These are phyloP conservation scores for Aspergillus caelatus DNA, from an alignment of 2,329 filamentous ascomycete species.

Conservation along the genomic window DNA sequence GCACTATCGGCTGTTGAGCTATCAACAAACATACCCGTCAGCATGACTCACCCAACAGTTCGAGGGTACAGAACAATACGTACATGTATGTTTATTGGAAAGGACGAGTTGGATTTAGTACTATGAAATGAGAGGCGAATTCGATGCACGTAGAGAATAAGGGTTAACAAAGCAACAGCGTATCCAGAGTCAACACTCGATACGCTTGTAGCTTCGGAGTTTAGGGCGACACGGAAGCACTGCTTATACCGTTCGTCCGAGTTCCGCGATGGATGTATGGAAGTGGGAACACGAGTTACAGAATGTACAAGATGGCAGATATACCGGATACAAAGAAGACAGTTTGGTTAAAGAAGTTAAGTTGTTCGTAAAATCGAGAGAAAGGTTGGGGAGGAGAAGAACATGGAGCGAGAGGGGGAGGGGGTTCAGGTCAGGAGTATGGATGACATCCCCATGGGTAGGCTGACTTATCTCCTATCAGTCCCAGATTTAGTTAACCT, in stretches of 20 bases:
- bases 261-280: background rate
- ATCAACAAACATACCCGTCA: slow-evolving; percentile 17
- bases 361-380: background rate
- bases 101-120: background rate
- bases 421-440: slow-evolving; percentile 28
- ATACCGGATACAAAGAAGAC: slow-evolving; percentile 5
- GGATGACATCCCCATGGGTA: slow-evolving; percentile 24
- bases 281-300: background rate
- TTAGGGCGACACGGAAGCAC: slow-evolving; percentile 28
- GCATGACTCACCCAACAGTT: slow-evolving; percentile 16
- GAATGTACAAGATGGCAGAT: slow-evolving; percentile 2
- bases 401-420: slow-evolving; percentile 17
- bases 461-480: slow-evolving; percentile 24
- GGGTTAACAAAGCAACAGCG: background rate
- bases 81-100: background rate
- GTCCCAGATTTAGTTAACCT: slow-evolving; percentile 9
- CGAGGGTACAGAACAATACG: background rate
- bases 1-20: slow-evolving; percentile 1
- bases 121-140: background rate
- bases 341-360: background rate
- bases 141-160: background rate
- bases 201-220: slow-evolving; percentile 33
- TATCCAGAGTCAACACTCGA: slow-evolving; percentile 21
- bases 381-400: slow-evolving; percentile 7
- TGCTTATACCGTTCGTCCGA: slow-evolving; percentile 23